Evolutionary conservation across 805 yeast species (phyloP), one percentile per base, ranked within the genome.

Genomic region (Kluyveromyces siamensis): DNA sequence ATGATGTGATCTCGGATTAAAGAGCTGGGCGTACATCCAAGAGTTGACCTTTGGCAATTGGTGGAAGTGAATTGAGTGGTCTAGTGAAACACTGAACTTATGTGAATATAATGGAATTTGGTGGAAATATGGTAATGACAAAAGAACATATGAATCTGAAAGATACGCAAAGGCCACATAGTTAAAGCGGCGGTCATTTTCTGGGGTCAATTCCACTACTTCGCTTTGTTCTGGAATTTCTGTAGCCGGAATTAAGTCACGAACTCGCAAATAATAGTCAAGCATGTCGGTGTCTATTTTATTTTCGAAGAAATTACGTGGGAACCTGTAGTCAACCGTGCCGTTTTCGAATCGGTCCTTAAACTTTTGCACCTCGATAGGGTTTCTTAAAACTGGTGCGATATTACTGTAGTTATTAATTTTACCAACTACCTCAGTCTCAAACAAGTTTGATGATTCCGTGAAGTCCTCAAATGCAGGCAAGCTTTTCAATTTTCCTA

Each of bases 61-160:
- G 58, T 82, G 87, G 68, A 84, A 81, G 61, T 81, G 81, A 33
- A 85, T 73, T 0, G 80, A 66, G 58, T 84, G 89, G 54, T 83
- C 89, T 52, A 84, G 62, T 19, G 85, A 79, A 2, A 80, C 82
- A 14, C 80, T 75, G 52, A 78, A 73, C 37, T 71, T 72, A 16
- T 76, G 70, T 18, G 74, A 69, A 50, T 69, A 71, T 60, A 74
- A 57, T 19, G 72, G 73, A 40, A 73, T 62, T 46, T 76, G 61
- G 48, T 80, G 73, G 47, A 76, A 66, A 50, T 83, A 72, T 54
- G 77, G 78, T 35, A 79, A 66, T 2, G 81, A 63, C 13, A 76
- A 70, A 44, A 83, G 61, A 49, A 77, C 73, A 49, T 76, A 72
- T 13, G 81, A 72, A 58, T 83, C 88, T 0, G 84, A 74, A 10